These are phyloP conservation scores for Smallanthus sonchifolius DNA, from an alignment of 129 eudicot genomes.

Conservation along the genomic window DNA sequence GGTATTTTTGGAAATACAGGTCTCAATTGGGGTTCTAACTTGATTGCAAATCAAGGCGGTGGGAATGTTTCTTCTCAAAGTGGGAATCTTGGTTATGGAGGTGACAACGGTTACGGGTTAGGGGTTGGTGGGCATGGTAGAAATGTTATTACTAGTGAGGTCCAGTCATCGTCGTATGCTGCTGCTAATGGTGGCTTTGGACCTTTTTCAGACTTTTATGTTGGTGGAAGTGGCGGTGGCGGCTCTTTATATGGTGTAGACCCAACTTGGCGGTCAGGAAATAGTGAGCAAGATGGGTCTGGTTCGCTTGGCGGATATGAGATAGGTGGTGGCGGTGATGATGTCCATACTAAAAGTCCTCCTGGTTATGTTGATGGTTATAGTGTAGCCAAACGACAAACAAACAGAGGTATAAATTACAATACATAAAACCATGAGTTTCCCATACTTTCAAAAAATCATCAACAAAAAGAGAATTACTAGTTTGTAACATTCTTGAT, in stretches of 20 bases:
- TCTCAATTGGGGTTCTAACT: slow-evolving; percentile 50
- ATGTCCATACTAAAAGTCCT: slow-evolving; percentile 36
- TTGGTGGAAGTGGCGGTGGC: slow-evolving; percentile 29
- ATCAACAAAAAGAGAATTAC: background rate
- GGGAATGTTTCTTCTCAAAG: slow-evolving; percentile 38
- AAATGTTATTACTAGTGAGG: slow-evolving; percentile 37
- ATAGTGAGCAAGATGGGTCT: slow-evolving; percentile 51
- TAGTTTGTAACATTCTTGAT: background rate
- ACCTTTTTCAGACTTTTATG: slow-evolving; percentile 53
- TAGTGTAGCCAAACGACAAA: slow-evolving; percentile 42
- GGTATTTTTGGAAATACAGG: slow-evolving; percentile 45
- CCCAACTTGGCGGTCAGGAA: slow-evolving; percentile 56
- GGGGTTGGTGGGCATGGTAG: slow-evolving; percentile 57
- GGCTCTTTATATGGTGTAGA: slow-evolving; percentile 52
- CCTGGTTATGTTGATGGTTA: slow-evolving; percentile 61
- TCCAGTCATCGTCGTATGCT: slow-evolving; percentile 35
- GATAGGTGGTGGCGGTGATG: slow-evolving; percentile 45
- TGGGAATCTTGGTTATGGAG: slow-evolving; percentile 54
- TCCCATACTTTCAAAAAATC: background rate
- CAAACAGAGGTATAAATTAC: slow-evolving; percentile 47
- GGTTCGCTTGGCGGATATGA: slow-evolving; percentile 58
- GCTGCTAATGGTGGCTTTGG: slow-evolving; percentile 51
- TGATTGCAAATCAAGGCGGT: slow-evolving; percentile 43
- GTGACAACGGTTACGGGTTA: slow-evolving; percentile 42
- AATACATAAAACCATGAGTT: background rate